These are phyloP conservation scores for Takakia lepidozioides DNA, from an alignment of 225 moss, liverwort and hornwort species.

Conservation along the genomic window DNA sequence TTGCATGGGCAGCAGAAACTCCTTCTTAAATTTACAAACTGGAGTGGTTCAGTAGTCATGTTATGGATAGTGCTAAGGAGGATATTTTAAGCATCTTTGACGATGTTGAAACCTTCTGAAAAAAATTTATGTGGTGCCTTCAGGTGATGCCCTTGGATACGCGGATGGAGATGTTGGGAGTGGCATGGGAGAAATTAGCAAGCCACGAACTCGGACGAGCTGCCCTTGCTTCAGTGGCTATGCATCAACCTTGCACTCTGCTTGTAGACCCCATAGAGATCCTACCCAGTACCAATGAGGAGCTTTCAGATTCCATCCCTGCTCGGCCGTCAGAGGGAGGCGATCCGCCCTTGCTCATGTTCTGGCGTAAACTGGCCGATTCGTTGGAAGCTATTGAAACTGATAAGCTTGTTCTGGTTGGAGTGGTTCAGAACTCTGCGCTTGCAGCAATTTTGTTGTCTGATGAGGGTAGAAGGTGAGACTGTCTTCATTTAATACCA, in stretches of 20 bases:
- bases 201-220: constrained; percentile 75
- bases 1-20: too few relatives aligned
- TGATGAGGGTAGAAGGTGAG: constrained; percentile 67
- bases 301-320: constrained; percentile 16
- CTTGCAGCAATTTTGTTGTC: constrained; percentile 38
- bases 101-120: too few relatives aligned
- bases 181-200: constrained; percentile 63
- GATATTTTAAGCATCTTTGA: too few relatives aligned
- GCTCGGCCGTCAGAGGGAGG: constrained; percentile 19
- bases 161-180: constrained; percentile 52
- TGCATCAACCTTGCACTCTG: constrained; percentile 27
- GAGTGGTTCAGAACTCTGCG: constrained; percentile 47
- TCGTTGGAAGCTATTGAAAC: constrained; percentile 32
- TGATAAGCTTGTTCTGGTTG: constrained; percentile 22
- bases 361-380: constrained; percentile 59
- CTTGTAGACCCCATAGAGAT: too few relatives aligned
- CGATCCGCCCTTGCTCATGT: constrained; percentile 42
- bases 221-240: constrained; percentile 59
- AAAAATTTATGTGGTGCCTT: too few relatives aligned
- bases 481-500: too few relatives aligned
- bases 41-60: too few relatives aligned
- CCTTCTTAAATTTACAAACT: too few relatives aligned
- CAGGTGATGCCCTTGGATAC: constrained; percentile 67
- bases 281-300: constrained; percentile 20
- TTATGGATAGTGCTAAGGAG: too few relatives aligned